Percentiles rank a stretch among this genome's conserved stretches.
Conservation (phyloP, 2,329 filamentous ascomycete species). For the Botrytis squamosa region DNA sequence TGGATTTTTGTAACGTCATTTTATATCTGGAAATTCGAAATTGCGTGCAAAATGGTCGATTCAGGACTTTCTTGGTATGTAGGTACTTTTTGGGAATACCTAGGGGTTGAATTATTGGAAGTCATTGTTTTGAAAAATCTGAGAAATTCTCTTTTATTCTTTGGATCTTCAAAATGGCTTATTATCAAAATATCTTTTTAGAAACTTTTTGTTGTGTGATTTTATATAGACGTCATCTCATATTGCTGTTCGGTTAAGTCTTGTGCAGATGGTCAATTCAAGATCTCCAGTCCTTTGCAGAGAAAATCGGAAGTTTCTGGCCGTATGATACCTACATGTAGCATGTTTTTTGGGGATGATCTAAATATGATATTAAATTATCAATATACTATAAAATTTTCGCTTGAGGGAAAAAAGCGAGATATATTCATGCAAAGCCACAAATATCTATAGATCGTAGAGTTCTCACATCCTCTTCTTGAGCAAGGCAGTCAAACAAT, state of each 20-base stretch:
- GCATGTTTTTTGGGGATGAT: neutral
- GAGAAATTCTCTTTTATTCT: accelerated
- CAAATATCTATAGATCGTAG: neutral
- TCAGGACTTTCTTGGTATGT: too few species aligned
- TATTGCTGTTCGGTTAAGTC: neutral
- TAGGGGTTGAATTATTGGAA: neutral
- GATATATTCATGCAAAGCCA: neutral
- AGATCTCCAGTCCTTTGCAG: neutral
- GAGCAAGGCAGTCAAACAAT: neutral
- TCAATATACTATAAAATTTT: neutral
- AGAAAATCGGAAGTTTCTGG: neutral
- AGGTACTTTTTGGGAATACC: too few species aligned
- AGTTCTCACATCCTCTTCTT: neutral
- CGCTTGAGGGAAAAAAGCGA: accelerated
- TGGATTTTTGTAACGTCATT: neutral
- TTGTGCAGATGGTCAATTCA: neutral
- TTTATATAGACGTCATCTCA: neutral
- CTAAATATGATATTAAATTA: accelerated
- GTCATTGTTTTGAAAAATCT: neutral
- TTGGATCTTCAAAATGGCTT: accelerated
- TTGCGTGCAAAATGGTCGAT: neutral
- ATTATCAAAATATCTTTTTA: neutral
- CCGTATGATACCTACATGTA: neutral
- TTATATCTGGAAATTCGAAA: accelerated
- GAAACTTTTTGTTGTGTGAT: accelerated